phyloP scores from a whole-genome alignment of 2,329 filamentous ascomycete species.

The Penicillium sp. region DNA sequence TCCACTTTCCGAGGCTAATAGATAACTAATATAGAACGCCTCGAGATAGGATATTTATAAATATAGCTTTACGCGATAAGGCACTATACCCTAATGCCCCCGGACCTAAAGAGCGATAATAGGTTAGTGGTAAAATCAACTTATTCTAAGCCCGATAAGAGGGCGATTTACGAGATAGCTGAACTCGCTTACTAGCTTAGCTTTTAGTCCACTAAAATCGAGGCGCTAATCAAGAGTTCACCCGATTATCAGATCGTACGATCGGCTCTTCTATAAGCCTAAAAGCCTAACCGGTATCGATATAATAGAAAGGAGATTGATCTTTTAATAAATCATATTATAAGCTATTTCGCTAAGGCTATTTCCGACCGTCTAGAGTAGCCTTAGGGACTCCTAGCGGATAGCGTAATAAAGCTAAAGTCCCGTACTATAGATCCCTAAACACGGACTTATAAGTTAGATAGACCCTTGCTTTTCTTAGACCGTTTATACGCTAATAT shows the following conservation, averaged over 20 bases:
- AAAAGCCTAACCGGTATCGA: conserved; percentile 8
- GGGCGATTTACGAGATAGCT: conserved; percentile 24
- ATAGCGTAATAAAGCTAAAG: not conserved
- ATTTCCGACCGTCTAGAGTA: not conserved
- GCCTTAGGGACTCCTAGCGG: not conserved
- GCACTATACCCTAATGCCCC: conserved; percentile 26
- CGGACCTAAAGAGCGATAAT: conserved; percentile 14
- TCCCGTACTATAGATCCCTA: not conserved
- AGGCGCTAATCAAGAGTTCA: conserved; percentile 6
- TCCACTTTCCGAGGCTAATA: conserved; percentile 20
- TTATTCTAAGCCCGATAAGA: conserved; percentile 17
- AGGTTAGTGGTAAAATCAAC: conserved; percentile 12
- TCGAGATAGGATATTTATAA: conserved; percentile 26
- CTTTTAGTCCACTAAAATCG: conserved; percentile 17
- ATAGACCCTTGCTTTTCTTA: conserved; percentile 1
- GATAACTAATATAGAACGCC: conserved; percentile 7
- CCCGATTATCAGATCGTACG: conserved; percentile 13
- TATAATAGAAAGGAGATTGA: conserved; percentile 14
- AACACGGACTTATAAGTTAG: not conserved
- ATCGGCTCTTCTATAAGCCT: conserved; percentile 15
- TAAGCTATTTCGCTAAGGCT: conserved; percentile 6
- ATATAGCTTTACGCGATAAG: conserved; percentile 35
- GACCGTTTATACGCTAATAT: not conserved
- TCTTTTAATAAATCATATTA: conserved; percentile 6
- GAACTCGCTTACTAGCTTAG: conserved; percentile 20